Evolutionary conservation across 352 stramenopile genomes (phyloP).

Genomic region (Phytophthora tubulina): DNA sequence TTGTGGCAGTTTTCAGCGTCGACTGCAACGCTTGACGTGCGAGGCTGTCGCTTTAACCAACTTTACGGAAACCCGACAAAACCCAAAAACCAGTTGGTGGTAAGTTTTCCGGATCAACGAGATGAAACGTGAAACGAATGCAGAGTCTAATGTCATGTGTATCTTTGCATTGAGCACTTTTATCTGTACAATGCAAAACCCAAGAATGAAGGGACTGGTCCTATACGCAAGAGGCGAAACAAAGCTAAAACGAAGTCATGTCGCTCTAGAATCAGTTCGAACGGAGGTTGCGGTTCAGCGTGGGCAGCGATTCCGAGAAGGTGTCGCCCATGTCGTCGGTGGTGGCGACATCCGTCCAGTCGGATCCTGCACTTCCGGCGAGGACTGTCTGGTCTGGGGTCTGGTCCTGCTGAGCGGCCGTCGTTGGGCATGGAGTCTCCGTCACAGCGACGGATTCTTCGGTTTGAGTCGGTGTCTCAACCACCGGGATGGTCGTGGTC

Average conservation of each 20-base stretch:
- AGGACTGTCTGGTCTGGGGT: conserved; percentile 10
- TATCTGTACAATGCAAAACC: conserved; percentile 33
- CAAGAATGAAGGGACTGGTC: conserved; percentile 7
- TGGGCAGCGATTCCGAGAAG: conserved; percentile 23
- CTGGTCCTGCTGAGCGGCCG: background rate
- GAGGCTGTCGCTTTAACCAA: no score
- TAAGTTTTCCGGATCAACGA: no score
- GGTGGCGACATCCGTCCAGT: conserved; percentile 7
- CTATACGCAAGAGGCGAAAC: conserved; percentile 30
- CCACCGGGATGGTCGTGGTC: background rate
- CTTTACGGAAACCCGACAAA: no score
- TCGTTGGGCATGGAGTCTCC: conserved; percentile 20
- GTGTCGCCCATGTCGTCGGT: conserved; percentile 33
- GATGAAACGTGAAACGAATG: background rate
- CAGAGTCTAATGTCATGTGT: conserved; percentile 11
- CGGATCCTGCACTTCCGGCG: background rate
- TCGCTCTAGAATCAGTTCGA: conserved; percentile 26
- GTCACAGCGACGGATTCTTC: conserved; percentile 6
- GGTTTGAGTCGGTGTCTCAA: conserved; percentile 5
- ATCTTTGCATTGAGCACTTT: conserved; percentile 38
- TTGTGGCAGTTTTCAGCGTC: no score
- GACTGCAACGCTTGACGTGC: no score
- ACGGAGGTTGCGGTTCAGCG: conserved; percentile 33
- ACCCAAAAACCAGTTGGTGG: no score
- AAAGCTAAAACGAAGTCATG: conserved; percentile 19